Evolutionary conservation across 257 asterid genomes (phyloP).

Genomic region (Avicennia marina): DNA sequence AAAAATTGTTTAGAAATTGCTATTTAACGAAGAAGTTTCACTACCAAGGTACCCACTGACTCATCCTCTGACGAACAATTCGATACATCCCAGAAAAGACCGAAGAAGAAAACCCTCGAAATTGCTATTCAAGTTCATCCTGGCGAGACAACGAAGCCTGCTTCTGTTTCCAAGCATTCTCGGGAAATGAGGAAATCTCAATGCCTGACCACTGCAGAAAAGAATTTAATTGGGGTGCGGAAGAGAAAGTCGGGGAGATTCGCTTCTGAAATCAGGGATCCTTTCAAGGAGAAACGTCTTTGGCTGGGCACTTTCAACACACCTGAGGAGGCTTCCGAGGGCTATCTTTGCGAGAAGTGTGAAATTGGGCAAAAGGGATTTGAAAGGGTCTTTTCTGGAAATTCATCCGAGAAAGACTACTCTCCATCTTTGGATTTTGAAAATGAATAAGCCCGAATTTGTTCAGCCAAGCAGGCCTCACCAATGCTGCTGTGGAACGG

Average conservation of each 20-base stretch:
- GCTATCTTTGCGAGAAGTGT: constrained; percentile 10
- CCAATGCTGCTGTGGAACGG: no score
- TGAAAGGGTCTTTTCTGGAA: no score
- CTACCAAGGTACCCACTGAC: no score
- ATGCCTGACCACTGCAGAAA: background rate
- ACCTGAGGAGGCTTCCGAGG: constrained; percentile 19
- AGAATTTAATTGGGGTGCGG: background rate
- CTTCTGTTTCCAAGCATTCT: background rate
- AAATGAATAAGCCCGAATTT: no score
- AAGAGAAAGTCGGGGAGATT: background rate
- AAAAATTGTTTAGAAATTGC: no score
- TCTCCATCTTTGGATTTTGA: no score
- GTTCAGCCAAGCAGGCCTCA: no score
- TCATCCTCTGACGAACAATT: constrained; percentile 10
- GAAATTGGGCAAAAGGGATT: no score
- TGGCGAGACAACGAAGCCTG: no score
- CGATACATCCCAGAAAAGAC: background rate
- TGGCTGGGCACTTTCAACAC: constrained; percentile 19
- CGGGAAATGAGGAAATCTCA: background rate
- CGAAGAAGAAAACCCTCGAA: background rate
- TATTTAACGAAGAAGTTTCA: no score
- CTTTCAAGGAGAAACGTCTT: background rate
- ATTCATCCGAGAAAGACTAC: no score
- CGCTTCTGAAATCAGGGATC: constrained; percentile 11
- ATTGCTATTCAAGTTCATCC: constrained; percentile 8